Evolutionary conservation across 495 filamentous ascomycete species (phyloP).

Genomic region (Lasiosphaeria hispida): DNA sequence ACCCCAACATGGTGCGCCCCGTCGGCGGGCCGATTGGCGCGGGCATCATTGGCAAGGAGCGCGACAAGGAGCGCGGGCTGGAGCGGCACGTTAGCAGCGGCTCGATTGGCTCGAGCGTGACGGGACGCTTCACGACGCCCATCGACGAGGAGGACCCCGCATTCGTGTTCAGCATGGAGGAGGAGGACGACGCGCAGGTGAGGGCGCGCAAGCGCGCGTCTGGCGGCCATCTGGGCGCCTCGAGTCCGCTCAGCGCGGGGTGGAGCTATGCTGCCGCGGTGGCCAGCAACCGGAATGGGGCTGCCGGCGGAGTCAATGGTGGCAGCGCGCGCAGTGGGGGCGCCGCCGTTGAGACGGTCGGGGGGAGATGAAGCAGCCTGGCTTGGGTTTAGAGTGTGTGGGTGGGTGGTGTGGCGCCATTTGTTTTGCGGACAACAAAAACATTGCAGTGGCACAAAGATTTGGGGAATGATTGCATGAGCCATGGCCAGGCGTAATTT

Average conservation of each 20-base stretch:
- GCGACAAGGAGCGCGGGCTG: constrained; percentile 32
- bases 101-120: constrained; percentile 48
- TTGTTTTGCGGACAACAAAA: neutral
- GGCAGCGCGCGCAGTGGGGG: constrained; percentile 10
- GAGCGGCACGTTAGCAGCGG: constrained; percentile 54
- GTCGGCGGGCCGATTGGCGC: too few species aligned
- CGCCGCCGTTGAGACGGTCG: constrained; percentile 20
- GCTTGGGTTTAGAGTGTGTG: neutral
- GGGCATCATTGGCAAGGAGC: constrained; percentile 34
- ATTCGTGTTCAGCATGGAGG: constrained; percentile 80
- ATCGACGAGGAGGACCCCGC: constrained; percentile 74
- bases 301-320: constrained; percentile 15
- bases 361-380: constrained; percentile 20
- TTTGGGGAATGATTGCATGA: constrained; percentile 11
- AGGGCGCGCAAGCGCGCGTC: constrained; percentile 43
- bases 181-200: constrained; percentile 58
- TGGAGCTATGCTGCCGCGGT: constrained; percentile 41
- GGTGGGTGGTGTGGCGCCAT: too few species aligned
- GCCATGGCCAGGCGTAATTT: constrained; percentile 7
- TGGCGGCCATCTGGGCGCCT: constrained; percentile 29
- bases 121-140: constrained; percentile 56
- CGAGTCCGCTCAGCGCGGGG: constrained; percentile 32
- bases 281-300: constrained; percentile 24
- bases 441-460: too few species aligned
- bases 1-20: constrained; percentile 35